phyloP scores from a whole-genome alignment of 2,329 filamentous ascomycete species.

The Colletotrichum sp. region DNA sequence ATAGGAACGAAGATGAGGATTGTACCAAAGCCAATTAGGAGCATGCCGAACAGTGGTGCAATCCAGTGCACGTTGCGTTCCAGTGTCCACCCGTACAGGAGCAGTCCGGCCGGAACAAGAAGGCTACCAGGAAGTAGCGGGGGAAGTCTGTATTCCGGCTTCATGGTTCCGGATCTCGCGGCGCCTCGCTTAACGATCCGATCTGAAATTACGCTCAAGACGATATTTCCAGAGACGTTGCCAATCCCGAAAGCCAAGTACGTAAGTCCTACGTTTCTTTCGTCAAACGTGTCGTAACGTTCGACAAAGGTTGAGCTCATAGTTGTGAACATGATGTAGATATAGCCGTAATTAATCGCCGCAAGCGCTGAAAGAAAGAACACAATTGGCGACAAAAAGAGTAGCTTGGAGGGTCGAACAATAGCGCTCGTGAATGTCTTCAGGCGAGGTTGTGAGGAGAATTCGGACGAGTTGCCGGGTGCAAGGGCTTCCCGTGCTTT shows the following conservation, averaged over 20 bases:
- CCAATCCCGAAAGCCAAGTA: background rate
- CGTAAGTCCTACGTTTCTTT: background rate
- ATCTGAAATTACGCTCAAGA: background rate
- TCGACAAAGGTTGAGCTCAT: background rate
- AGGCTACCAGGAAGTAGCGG: background rate
- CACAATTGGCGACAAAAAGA: background rate
- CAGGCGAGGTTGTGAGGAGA: background rate
- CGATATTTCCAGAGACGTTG: background rate
- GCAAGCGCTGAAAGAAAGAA: background rate
- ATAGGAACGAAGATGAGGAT: conserved; percentile 54
- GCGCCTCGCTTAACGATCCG: background rate
- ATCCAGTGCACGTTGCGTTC: conserved; percentile 62
- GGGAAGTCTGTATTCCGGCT: conserved; percentile 25
- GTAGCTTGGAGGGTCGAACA: background rate
- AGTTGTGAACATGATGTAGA: background rate
- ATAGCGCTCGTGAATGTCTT: background rate
- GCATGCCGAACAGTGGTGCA: conserved; percentile 56
- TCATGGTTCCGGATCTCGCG: background rate
- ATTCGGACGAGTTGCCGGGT: background rate
- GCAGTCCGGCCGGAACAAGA: conserved; percentile 22
- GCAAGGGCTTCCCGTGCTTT: background rate
- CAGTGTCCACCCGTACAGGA: conserved; percentile 35
- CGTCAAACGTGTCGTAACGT: background rate
- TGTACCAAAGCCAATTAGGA: conserved; percentile 50
- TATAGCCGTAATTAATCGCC: background rate